Conservation (phyloP, 2,329 filamentous ascomycete genomes). For the Alternaria sp. region DNA sequence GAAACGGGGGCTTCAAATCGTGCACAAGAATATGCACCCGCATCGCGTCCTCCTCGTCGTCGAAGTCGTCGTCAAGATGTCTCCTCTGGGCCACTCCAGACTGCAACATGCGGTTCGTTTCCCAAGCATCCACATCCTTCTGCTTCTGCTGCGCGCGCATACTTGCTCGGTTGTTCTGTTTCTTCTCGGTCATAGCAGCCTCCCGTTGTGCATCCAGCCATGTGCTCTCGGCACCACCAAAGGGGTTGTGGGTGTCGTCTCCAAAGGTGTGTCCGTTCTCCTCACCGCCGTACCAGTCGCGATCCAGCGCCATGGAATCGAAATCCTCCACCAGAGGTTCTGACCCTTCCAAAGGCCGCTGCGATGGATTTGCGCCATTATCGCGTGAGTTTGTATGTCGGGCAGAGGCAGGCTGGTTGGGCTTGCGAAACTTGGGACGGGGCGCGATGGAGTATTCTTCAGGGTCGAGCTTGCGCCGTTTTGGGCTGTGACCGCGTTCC, state of each 20-base stretch:
- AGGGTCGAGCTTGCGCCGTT: slow-evolving; percentile 70
- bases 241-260: slow-evolving; percentile 92
- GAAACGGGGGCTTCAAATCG: slow-evolving; percentile 89
- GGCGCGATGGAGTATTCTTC: slow-evolving; percentile 64
- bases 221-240: slow-evolving; percentile 75
- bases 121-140: slow-evolving; percentile 96
- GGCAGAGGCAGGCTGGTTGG: slow-evolving; percentile 41
- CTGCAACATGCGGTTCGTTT: slow-evolving; percentile 97
- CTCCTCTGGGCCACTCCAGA: slow-evolving; percentile 92
- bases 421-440: slow-evolving; percentile 52
- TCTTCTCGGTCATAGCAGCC: slow-evolving; percentile 77
- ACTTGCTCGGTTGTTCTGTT: slow-evolving; percentile 72
- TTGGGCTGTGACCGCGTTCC: slow-evolving; percentile 60
- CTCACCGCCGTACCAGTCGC: slow-evolving; percentile 92
- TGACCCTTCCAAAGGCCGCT: slow-evolving; percentile 66
- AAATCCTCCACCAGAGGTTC: slow-evolving; percentile 68
- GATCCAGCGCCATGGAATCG: slow-evolving; percentile 77
- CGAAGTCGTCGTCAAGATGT: slow-evolving; percentile 81
- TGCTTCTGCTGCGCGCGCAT: slow-evolving; percentile 83
- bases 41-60: slow-evolving; percentile 87
- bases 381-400: slow-evolving; percentile 39
- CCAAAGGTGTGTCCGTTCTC: slow-evolving; percentile 86
- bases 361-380: slow-evolving; percentile 53
- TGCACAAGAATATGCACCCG: slow-evolving; percentile 91
- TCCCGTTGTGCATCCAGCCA: slow-evolving; percentile 79